Evolutionary conservation across 768 basidiomycete species (phyloP), one percentile per base, ranked within the genome.

Genomic region (Lactifluus pinguis): DNA sequence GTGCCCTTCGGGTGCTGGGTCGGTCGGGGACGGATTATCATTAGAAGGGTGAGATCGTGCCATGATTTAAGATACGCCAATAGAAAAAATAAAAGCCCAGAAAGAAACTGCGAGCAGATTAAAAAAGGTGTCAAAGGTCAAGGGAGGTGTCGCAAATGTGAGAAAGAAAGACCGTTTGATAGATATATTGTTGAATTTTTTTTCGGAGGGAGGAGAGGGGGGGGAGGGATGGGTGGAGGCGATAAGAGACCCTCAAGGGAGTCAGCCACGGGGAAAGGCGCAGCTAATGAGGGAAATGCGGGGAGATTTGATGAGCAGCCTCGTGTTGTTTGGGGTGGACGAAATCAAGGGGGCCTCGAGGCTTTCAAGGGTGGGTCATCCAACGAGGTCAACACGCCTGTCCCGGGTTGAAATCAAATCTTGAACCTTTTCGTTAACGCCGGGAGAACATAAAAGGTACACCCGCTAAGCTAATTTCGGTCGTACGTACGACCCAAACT

Each of bases 41-140:
- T 61, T 61, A 61, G 60, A 57, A 11, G 55, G 56, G 11, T 54
- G 49, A 34, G 59, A 50, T 52, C 45, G 50, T 53, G 61, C 52
- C 56, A 57, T 58, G 56, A 36, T 53, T 21, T 58, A 62, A 53
- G 45, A 10, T 58, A 62, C 49, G 17, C 30, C 25, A 15, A 17
- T 49, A 19, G 10, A 34, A 42, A 13, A 10, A 36, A 19, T 10
- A 14, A 50, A 42, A n/a, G 32, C 25, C 25, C 25, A 25, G 4
- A 25, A 2, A 51, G 57, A 41, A 21, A 58, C 49, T 30, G 49
- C 57, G 39, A 15, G 15, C 3, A 6, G 14, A 14, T 11, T 39
- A 6, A 39, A 15, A 39, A 2, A 39, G 5, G 14, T 13, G 14
- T 14, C 10, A 39, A 39, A 39, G 39, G 13, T 39, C 39, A 14